Conservation (phyloP, 495 filamentous ascomycete species). For the Penicillium paradoxum region DNA sequence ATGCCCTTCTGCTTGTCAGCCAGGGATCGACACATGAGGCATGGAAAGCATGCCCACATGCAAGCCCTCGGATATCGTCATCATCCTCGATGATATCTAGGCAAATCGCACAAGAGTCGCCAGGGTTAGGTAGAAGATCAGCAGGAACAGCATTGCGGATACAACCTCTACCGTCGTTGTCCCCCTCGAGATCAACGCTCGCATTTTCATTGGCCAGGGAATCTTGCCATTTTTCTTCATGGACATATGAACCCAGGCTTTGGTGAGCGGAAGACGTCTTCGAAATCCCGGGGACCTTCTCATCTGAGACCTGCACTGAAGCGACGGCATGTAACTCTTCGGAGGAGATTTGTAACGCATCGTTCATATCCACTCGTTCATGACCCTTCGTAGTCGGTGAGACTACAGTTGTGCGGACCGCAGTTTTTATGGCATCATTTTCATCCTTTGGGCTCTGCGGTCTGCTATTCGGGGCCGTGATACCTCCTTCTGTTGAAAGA, state of each 20-base stretch:
- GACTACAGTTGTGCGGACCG: constrained; percentile 9
- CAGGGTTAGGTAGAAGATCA: constrained; percentile 78
- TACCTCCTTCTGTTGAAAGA: constrained; percentile 76
- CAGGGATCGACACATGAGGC: constrained; percentile 91
- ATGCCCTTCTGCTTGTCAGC: constrained; percentile 87
- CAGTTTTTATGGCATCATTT: constrained; percentile 8
- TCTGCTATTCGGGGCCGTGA: constrained; percentile 57
- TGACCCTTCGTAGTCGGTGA: constrained; percentile 8
- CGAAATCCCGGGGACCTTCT: constrained; percentile 12
- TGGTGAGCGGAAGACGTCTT: not conserved
- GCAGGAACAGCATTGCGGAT: constrained; percentile 77
- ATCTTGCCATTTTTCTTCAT: constrained; percentile 21
- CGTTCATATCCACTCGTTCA: constrained; percentile 12
- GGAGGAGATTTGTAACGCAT: constrained; percentile 10
- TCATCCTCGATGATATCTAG: constrained; percentile 90
- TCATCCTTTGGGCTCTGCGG: constrained; percentile 26
- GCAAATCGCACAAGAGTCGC: constrained; percentile 95
- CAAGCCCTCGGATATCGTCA: constrained; percentile 89
- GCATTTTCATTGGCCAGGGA: constrained; percentile 8
- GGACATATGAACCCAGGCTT: not conserved
- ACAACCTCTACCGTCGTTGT: constrained; percentile 79
- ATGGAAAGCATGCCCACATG: constrained; percentile 96
- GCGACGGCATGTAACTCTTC: constrained; percentile 9
- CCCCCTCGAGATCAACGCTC: constrained; percentile 36
- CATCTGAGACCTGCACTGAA: constrained; percentile 11